Percentiles rank a stretch among this genome's conserved stretches.
Conservation (phyloP, 2,329 filamentous ascomycete genomes). For the Didymella pomorum region DNA sequence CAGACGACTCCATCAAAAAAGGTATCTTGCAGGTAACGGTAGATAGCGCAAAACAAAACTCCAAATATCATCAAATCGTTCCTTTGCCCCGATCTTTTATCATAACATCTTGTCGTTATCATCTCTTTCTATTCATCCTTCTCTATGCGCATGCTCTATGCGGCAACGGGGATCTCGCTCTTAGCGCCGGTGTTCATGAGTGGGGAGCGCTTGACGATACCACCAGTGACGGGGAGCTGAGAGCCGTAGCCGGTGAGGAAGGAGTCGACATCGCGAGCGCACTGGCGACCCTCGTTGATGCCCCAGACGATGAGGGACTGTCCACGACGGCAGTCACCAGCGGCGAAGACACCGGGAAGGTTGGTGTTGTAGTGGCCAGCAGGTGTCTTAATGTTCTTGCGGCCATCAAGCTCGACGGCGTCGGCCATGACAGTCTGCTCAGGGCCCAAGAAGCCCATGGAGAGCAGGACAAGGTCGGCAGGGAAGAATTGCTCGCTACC, state of each 20-base stretch:
- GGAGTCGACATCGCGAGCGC: slow-evolving; percentile 88
- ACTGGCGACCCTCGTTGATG: slow-evolving; percentile 95
- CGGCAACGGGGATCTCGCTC: slow-evolving; percentile 14
- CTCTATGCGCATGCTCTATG: slow-evolving; percentile 3
- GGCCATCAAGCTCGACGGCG: slow-evolving; percentile 87
- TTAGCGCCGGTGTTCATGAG: slow-evolving; percentile 37
- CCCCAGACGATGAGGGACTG: slow-evolving; percentile 98
- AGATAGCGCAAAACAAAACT: slow-evolving; percentile 27
- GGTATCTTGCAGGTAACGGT: slow-evolving; percentile 50
- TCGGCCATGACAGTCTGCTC: slow-evolving; percentile 87
- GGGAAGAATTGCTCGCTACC: slow-evolving; percentile 96
- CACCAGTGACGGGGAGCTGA: slow-evolving; percentile 86
- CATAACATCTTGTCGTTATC: slow-evolving; percentile 20
- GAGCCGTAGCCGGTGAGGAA: slow-evolving; percentile 81
- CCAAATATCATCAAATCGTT: slow-evolving; percentile 24
- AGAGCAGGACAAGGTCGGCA: slow-evolving; percentile 89
- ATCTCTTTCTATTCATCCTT: background rate
- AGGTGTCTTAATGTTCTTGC: slow-evolving; percentile 96
- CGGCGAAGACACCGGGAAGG: slow-evolving; percentile 86
- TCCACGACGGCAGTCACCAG: slow-evolving; percentile 92
- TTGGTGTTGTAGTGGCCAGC: slow-evolving; percentile 89
- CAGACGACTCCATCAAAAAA: slow-evolving; percentile 45
- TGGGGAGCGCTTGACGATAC: slow-evolving; percentile 74
- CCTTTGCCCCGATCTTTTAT: slow-evolving; percentile 20
- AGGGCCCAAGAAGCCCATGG: slow-evolving; percentile 96